phyloP scores from a whole-genome alignment of 306 rosid genomes.

The Castanea sativa region DNA sequence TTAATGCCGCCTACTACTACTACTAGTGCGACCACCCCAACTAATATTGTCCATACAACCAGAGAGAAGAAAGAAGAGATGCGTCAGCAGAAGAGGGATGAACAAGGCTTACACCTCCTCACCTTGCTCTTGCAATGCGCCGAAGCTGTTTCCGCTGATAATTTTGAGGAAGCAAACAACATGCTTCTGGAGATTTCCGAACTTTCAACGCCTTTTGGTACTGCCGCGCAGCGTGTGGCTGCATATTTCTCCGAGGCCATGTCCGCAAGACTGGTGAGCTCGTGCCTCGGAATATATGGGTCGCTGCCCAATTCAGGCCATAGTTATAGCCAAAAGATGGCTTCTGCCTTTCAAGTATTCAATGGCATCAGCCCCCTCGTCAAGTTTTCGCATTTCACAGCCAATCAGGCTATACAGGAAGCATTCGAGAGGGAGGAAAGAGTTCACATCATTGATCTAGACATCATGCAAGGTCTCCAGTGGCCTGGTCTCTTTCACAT shows the following conservation, averaged over 20 bases:
- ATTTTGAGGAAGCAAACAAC: conserved; percentile 76
- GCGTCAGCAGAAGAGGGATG: conserved; percentile 75
- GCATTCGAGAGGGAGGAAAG: conserved; percentile 90
- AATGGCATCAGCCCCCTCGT: conserved; percentile 93
- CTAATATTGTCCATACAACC: conserved; percentile 16
- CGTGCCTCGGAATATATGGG: conserved; percentile 84
- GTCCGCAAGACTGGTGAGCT: conserved; percentile 88
- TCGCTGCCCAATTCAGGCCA: conserved; percentile 45
- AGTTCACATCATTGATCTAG: conserved; percentile 91
- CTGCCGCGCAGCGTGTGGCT: conserved; percentile 94
- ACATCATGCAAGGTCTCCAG: conserved; percentile 95
- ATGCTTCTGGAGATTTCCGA: conserved; percentile 83
- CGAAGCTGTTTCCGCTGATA: conserved; percentile 87
- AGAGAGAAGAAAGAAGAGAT: conserved; percentile 73
- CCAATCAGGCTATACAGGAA: conserved; percentile 95
- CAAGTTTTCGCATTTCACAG: conserved; percentile 96
- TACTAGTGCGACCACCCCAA: neutral
- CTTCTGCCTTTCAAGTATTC: conserved; percentile 95
- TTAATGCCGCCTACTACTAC: neutral
- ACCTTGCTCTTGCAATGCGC: conserved; percentile 93
- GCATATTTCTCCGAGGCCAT: conserved; percentile 97
- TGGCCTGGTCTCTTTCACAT: conserved; percentile 98
- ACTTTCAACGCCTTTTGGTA: conserved; percentile 83
- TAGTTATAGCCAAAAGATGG: conserved; percentile 70
- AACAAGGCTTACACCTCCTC: conserved; percentile 81